Evolutionary conservation across 306 rosid species (phyloP).

Genomic region (Quercus glauca): DNA sequence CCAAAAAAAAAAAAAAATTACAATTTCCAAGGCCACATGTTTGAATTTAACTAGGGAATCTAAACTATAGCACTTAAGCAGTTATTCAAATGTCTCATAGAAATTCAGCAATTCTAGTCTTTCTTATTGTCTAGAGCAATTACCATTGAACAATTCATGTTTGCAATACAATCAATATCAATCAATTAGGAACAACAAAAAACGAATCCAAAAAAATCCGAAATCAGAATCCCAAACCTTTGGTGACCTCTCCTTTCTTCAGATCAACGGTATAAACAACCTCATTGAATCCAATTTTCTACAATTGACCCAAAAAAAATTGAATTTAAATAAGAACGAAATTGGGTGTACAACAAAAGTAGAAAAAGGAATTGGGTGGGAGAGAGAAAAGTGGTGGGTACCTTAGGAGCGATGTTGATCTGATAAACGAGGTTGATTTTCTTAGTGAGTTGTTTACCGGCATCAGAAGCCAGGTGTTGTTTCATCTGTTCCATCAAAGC

Average conservation of each 20-base stretch:
- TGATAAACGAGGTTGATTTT: slow-evolving; percentile 79
- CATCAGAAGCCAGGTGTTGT: slow-evolving; percentile 63
- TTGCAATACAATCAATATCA: neutral
- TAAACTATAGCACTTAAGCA: too few relatives aligned
- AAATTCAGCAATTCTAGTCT: too few relatives aligned
- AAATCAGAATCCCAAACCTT: slow-evolving; percentile 47
- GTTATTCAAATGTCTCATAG: too few relatives aligned
- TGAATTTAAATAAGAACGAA: neutral
- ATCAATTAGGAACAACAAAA: neutral
- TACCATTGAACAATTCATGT: too few relatives aligned
- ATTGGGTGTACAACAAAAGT: neutral
- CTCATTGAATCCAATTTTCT: slow-evolving; percentile 89
- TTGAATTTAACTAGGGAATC: too few relatives aligned
- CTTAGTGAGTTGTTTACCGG: slow-evolving; percentile 51
- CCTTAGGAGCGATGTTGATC: slow-evolving; percentile 89
- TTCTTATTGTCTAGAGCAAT: too few relatives aligned
- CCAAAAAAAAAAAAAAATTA: too few relatives aligned
- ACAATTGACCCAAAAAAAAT: slow-evolving; percentile 1
- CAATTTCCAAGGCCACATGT: too few relatives aligned
- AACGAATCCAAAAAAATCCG: neutral
- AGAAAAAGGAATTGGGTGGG: neutral
- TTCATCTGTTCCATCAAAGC: slow-evolving; percentile 76
- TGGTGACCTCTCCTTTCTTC: slow-evolving; percentile 77
- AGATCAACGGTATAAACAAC: slow-evolving; percentile 72
- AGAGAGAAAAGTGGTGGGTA: slow-evolving; percentile 4